These are phyloP conservation scores for Globisporangium spinosum DNA, from an alignment of 352 stramenopile genomes.

Conservation along the genomic window DNA sequence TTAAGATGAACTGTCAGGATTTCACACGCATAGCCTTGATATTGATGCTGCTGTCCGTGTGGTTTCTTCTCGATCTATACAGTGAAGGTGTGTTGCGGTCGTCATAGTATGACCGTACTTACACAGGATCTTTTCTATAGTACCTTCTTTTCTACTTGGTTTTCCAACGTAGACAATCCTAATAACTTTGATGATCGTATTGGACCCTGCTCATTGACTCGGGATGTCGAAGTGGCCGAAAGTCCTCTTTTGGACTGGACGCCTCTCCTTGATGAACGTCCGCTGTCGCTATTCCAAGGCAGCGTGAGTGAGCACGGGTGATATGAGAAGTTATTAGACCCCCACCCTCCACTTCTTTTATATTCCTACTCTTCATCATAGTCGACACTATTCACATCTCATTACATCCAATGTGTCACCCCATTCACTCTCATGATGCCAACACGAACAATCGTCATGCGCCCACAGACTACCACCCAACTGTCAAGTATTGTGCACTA, in stretches of 20 bases:
- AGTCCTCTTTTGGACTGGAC: conserved; percentile 17
- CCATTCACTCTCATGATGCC: neutral
- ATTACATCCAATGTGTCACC: neutral
- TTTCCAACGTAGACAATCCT: conserved; percentile 26
- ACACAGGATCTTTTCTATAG: conserved; percentile 33
- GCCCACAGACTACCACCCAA: neutral
- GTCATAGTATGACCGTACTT: conserved; percentile 23
- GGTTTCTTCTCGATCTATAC: neutral
- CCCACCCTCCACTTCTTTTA: neutral
- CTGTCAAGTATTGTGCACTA: neutral
- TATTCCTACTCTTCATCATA: neutral
- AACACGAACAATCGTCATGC: no score
- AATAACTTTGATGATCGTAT: conserved; percentile 25
- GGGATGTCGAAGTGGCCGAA: conserved; percentile 13
- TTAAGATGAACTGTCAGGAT: neutral
- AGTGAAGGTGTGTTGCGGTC: neutral
- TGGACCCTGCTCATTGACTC: conserved; percentile 18
- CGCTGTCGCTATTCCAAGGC: conserved; percentile 40
- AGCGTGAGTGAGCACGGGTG: conserved; percentile 38
- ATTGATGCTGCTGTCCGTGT: neutral
- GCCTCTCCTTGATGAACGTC: conserved; percentile 38
- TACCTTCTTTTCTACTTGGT: conserved; percentile 28
- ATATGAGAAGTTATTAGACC: conserved; percentile 28
- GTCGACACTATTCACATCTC: no score
- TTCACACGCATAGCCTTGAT: neutral